A percentile compares a stretch with the other conserved stretches of the same genome.
Conservation (phyloP, 495 filamentous ascomycete species). For the Bombardia bombarda region DNA sequence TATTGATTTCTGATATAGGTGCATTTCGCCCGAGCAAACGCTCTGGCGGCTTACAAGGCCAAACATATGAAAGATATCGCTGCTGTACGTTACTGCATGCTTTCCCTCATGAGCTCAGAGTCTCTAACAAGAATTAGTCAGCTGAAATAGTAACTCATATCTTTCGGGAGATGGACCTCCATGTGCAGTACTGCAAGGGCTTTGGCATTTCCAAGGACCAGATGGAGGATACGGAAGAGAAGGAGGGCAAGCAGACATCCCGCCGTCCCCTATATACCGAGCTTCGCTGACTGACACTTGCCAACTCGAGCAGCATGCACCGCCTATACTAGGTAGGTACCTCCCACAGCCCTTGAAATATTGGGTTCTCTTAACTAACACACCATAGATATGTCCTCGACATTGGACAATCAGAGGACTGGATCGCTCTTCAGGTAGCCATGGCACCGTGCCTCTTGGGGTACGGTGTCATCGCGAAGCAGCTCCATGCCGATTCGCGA, state of each 20-base stretch:
- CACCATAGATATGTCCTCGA: constrained; percentile 69
- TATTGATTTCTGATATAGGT: constrained; percentile 14
- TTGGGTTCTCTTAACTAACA: background rate
- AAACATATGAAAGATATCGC: constrained; percentile 64
- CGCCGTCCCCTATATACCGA: background rate
- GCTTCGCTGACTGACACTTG: constrained; percentile 6
- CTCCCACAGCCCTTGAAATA: background rate
- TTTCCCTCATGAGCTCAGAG: background rate
- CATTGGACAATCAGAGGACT: constrained; percentile 78
- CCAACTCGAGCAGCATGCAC: constrained; percentile 54
- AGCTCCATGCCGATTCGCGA: constrained; percentile 49
- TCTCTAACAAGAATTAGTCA: constrained; percentile 52
- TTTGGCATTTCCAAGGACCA: constrained; percentile 73
- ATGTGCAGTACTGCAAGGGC: constrained; percentile 67
- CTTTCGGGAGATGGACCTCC: constrained; percentile 68
- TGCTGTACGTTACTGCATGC: constrained; percentile 35
- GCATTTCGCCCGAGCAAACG: constrained; percentile 80
- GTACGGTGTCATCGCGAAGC: constrained; percentile 67
- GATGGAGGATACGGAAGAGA: constrained; percentile 66
- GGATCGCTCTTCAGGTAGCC: constrained; percentile 72
- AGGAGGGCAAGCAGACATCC: constrained; percentile 46
- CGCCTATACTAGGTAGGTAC: constrained; percentile 50
- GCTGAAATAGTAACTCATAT: constrained; percentile 67
- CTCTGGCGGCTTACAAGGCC: constrained; percentile 75
- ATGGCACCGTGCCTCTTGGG: constrained; percentile 81